These are phyloP conservation scores for Neostapfia colusana DNA, from an alignment of 176 grass and related monocot genomes.

Conservation along the genomic window DNA sequence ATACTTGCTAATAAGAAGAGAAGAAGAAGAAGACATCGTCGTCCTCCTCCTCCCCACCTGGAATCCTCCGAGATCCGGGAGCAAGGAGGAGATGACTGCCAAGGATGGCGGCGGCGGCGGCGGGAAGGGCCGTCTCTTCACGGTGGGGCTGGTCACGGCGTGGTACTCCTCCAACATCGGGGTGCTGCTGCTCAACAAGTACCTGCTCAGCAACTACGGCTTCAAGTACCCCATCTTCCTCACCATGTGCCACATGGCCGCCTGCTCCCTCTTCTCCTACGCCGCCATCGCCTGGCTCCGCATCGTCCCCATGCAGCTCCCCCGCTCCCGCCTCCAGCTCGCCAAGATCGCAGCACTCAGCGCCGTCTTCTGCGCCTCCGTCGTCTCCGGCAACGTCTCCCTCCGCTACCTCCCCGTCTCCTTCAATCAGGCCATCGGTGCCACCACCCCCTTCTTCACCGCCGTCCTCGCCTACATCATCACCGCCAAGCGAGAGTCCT, in stretches of 20 bases:
- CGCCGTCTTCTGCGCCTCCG: conserved; percentile 61
- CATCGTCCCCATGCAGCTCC: conserved; percentile 58
- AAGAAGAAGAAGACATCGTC: too few species aligned
- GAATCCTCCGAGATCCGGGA: neutral
- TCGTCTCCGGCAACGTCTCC: conserved; percentile 60
- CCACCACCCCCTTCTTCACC: conserved; percentile 69
- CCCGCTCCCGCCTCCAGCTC: conserved; percentile 59
- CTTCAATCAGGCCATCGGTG: conserved; percentile 66
- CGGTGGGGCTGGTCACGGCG: conserved; percentile 50
- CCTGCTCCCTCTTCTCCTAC: conserved; percentile 70
- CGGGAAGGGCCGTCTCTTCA: conserved; percentile 47
- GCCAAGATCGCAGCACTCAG: conserved; percentile 64
- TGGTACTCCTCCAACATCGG: conserved; percentile 74
- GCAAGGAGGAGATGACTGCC: conserved; percentile 29
- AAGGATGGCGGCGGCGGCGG: conserved; percentile 50
- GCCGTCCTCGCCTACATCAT: conserved; percentile 66
- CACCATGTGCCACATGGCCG: conserved; percentile 75
- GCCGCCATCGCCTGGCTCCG: conserved; percentile 60
- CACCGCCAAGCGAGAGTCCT: conserved; percentile 61
- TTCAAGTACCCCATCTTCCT: conserved; percentile 74
- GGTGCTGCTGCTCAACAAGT: conserved; percentile 70
- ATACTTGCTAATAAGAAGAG: too few species aligned
- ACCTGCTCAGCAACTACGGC: conserved; percentile 54
- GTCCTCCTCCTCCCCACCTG: neutral
- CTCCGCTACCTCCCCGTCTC: conserved; percentile 60